Base-by-base conservation (phyloP, 2,329 filamentous ascomycete genomes). In the Diaporthe ilicicola region DNA sequence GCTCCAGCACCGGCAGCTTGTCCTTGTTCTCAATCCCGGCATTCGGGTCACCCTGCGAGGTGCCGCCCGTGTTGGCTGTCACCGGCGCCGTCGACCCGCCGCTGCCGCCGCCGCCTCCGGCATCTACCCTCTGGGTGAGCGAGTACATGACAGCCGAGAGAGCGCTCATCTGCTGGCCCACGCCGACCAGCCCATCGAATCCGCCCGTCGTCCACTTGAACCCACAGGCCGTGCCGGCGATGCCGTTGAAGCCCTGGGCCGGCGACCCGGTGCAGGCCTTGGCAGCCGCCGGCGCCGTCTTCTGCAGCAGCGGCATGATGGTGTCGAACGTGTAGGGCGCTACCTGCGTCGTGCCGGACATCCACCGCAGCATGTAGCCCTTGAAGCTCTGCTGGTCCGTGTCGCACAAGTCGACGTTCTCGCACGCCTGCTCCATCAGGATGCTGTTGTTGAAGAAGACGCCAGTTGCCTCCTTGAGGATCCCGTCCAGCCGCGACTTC, bases 321-420 rank as follows among this genome's bases (percentile, higher is more conserved):
- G 77, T 80, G 61, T 84, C 79, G 71, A 80, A 82, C 1, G 85
- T 88, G 73, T 84, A 83, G 0, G 89, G 87, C 1, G 86, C 88
- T 76, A 91, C 78, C 77, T 88, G 85, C 8, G 85, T 81, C 1
- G 88, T 86, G 22, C 82, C 82, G 1, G 88, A 85, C 77, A 91
- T 81, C 89, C 91, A 94, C 54, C 92, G 90, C 32, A 89, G 81
- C 32, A 94, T 84, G 79, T 93, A 94, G 13, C 91, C 92, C 82
- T 94, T 94, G 88, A 94, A 94, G 59, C 87, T 90, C 76, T 87
- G 87, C 82, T 94, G 91, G 79, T 94, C 92, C 73, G 85, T 85
- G 81, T 93, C 88, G 84, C 93, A 95, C 32, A 83, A 84, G 69
- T 82, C 81, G 70, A 80, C 80, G 9, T 80, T 81, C 82, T 94